These are phyloP conservation scores for Asterochloris sp. DNA, from an alignment of 139 green algal species.

Conservation along the genomic window DNA sequence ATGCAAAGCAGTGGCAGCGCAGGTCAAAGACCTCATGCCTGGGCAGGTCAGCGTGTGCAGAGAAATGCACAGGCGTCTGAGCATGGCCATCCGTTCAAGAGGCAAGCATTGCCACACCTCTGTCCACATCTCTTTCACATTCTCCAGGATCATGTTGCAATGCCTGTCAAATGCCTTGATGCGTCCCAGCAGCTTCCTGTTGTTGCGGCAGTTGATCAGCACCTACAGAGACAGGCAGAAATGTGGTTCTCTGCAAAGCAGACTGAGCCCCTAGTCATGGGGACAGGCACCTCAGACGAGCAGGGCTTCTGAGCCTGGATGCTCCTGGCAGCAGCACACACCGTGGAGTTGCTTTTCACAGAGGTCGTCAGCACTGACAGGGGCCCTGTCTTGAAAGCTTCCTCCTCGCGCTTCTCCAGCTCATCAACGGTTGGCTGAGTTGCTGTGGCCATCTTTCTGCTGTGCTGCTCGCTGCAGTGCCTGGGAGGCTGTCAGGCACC, in stretches of 20 bases:
- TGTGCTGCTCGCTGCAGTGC: no score
- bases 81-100: background rate
- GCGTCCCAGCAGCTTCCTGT: slow-evolving; percentile 93
- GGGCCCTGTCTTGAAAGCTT: slow-evolving; percentile 88
- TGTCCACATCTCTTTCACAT: slow-evolving; percentile 99
- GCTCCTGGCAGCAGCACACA: slow-evolving; percentile 11
- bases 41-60: background rate
- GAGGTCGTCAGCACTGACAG: slow-evolving; percentile 92
- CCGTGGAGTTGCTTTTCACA: slow-evolving; percentile 96
- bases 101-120: slow-evolving; percentile 59
- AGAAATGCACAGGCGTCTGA: background rate
- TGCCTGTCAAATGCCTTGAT: slow-evolving; percentile 99
- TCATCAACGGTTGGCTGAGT: slow-evolving; percentile 67
- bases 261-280: no score
- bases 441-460: slow-evolving; percentile 2
- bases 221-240: slow-evolving; percentile 59
- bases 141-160: slow-evolving; percentile 99
- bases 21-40: no score
- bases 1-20: background rate
- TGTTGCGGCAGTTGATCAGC: slow-evolving; percentile 99
- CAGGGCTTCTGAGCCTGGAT: background rate
- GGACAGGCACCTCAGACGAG: background rate
- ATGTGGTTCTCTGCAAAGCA: background rate
- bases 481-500: no score
- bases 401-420: slow-evolving; percentile 86